phyloP scores from a whole-genome alignment of 2,329 filamentous ascomycete genomes.

The Xylariaceae sp. region DNA sequence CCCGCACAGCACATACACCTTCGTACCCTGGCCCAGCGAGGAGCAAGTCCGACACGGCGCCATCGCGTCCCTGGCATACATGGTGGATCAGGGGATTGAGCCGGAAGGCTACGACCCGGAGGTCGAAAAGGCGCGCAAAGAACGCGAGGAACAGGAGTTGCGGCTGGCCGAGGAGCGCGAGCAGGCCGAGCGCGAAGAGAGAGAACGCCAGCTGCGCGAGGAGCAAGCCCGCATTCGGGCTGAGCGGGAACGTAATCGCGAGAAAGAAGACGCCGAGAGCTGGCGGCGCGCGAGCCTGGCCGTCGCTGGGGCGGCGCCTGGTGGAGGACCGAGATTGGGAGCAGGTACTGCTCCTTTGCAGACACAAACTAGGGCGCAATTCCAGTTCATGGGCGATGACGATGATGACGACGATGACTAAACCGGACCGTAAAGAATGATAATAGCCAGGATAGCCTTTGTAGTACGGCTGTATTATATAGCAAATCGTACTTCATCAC shows the following conservation, averaged over 20 bases:
- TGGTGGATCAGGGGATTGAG: slow-evolving; percentile 59
- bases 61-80: slow-evolving; percentile 59
- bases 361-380: slow-evolving; percentile 44
- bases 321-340: not conserved
- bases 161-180: slow-evolving; percentile 44
- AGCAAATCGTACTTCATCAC: no score
- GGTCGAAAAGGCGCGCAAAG: slow-evolving; percentile 48
- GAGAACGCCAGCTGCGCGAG: slow-evolving; percentile 42
- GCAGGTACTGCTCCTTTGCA: slow-evolving; percentile 19
- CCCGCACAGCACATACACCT: slow-evolving; percentile 54
- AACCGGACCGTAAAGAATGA: not conserved
- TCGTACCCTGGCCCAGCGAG: slow-evolving; percentile 73
- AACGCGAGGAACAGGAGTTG: slow-evolving; percentile 49
- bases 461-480: no score
- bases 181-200: slow-evolving; percentile 43
- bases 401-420: slow-evolving; percentile 44
- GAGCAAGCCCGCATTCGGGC: slow-evolving; percentile 34
- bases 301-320: slow-evolving; percentile 6
- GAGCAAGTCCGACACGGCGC: slow-evolving; percentile 65
- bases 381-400: slow-evolving; percentile 52
- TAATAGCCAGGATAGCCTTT: no score
- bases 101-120: slow-evolving; percentile 57
- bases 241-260: slow-evolving; percentile 38
- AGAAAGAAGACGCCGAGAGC: slow-evolving; percentile 37
- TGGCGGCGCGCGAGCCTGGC: slow-evolving; percentile 24